These are phyloP conservation scores for Arthrobotrys entomopaga DNA, from an alignment of 2,329 filamentous ascomycete genomes.

Conservation along the genomic window DNA sequence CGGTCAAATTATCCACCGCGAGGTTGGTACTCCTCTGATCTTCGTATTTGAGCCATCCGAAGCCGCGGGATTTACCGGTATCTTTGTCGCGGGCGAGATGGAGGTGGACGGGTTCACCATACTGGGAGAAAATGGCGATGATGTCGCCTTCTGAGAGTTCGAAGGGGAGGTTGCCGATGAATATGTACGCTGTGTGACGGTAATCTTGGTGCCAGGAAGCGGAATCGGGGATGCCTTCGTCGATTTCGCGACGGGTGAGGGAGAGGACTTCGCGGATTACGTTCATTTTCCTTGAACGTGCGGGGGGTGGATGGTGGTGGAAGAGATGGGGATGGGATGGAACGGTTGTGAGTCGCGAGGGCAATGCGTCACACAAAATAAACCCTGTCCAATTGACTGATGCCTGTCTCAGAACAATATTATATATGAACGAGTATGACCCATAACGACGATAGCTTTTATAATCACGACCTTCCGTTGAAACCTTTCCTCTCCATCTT, in stretches of 20 bases:
- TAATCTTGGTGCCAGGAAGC: conserved; percentile 72
- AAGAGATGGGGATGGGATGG: not conserved
- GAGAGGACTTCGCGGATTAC: conserved; percentile 90
- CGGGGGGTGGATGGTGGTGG: not conserved
- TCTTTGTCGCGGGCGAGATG: conserved; percentile 95
- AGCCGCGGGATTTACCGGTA: conserved; percentile 92
- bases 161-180: conserved; percentile 92
- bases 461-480: conserved; percentile 10
- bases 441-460: too few relatives aligned
- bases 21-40: conserved; percentile 95
- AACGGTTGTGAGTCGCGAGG: not conserved
- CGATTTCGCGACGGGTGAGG: conserved; percentile 93
- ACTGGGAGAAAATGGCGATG: conserved; percentile 96
- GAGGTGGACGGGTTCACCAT: conserved; percentile 90
- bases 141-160: conserved; percentile 95
- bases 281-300: conserved; percentile 74
- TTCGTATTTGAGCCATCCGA: conserved; percentile 97
- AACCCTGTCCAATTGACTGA: conserved; percentile 1
- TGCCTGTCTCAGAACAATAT: too few relatives aligned
- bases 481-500: conserved; percentile 24
- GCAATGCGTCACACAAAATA: conserved; percentile 11
- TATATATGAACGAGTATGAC: too few relatives aligned
- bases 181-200: conserved; percentile 94
- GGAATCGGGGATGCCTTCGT: conserved; percentile 72
- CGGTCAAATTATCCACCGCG: conserved; percentile 94